phyloP scores from a whole-genome alignment of 2,329 filamentous ascomycete genomes.

The Colletotrichum sp. region DNA sequence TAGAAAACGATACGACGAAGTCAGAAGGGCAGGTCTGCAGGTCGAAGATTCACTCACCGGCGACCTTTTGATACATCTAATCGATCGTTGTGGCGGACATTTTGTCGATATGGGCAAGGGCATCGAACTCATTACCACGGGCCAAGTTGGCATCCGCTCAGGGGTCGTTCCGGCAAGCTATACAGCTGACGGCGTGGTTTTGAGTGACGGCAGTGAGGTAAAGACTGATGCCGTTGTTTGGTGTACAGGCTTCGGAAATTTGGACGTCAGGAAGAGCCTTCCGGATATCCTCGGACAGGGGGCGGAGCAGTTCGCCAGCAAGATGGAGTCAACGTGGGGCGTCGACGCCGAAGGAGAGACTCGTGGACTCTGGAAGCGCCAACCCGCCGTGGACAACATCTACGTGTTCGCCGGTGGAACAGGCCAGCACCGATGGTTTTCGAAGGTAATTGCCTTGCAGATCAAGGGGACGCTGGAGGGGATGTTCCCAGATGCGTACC shows the following conservation, averaged over 20 bases:
- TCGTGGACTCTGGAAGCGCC: conserved; percentile 44
- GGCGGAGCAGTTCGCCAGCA: conserved; percentile 29
- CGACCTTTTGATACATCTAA: conserved; percentile 22
- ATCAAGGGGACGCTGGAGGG: conserved; percentile 39
- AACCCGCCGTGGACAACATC: conserved; percentile 34
- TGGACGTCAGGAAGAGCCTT: conserved; percentile 30
- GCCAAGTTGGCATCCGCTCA: conserved; percentile 31
- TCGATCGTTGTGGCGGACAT: conserved; percentile 39
- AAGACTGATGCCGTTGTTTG: conserved; percentile 38
- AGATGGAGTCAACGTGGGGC: conserved; percentile 44
- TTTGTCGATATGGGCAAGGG: conserved; percentile 38
- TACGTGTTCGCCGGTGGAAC: conserved; percentile 39
- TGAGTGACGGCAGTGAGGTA: conserved; percentile 33
- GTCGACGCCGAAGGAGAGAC: conserved; percentile 47
- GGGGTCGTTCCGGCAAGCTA: conserved; percentile 31
- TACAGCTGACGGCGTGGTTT: conserved; percentile 29
- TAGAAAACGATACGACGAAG: conserved; percentile 12
- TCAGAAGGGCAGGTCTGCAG: neutral
- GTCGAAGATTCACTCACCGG: conserved; percentile 11
- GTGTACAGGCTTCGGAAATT: conserved; percentile 40
- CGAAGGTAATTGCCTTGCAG: conserved; percentile 34
- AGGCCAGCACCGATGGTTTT: conserved; percentile 37
- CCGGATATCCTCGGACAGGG: conserved; percentile 31
- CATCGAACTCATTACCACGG: conserved; percentile 33
- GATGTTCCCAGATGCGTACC: conserved; percentile 30